phyloP scores from a whole-genome alignment of 2,329 filamentous ascomycete species.

The Fusarium sp. region DNA sequence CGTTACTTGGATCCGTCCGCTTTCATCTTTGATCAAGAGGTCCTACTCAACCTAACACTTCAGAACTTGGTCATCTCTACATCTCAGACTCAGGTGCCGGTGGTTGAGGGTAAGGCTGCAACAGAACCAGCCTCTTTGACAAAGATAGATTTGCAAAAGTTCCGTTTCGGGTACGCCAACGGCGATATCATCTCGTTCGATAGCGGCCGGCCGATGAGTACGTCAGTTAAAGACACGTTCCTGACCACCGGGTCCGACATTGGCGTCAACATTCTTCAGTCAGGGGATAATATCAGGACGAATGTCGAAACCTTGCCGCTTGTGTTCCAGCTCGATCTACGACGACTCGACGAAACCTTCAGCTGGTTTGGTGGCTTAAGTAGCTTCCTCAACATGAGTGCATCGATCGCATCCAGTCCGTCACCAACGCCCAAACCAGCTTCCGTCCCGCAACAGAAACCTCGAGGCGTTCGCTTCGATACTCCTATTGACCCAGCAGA shows the following conservation, averaged over 20 bases:
- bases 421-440: conserved; percentile 58
- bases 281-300: conserved; percentile 60
- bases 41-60: conserved; percentile 65
- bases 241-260: conserved; percentile 69
- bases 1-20: conserved; percentile 56
- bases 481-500: conserved; percentile 64
- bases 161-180: conserved; percentile 72
- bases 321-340: conserved; percentile 80
- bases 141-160: conserved; percentile 65
- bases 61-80: conserved; percentile 55
- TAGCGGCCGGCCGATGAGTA: conserved; percentile 66
- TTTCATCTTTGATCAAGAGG: conserved; percentile 59
- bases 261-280: conserved; percentile 63
- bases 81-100: conserved; percentile 35
- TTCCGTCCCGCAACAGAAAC: conserved; percentile 57
- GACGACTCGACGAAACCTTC: conserved; percentile 86
- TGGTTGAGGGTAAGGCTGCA: conserved; percentile 23
- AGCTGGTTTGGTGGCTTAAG: conserved; percentile 92
- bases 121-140: conserved; percentile 48
- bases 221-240: conserved; percentile 70
- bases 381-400: conserved; percentile 88
- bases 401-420: conserved; percentile 82
- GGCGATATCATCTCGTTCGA: conserved; percentile 75
- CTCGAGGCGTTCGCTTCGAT: conserved; percentile 70
- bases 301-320: conserved; percentile 83